Conservation (phyloP, 116 monocot species). For the Trichopus zeylanicus region DNA sequence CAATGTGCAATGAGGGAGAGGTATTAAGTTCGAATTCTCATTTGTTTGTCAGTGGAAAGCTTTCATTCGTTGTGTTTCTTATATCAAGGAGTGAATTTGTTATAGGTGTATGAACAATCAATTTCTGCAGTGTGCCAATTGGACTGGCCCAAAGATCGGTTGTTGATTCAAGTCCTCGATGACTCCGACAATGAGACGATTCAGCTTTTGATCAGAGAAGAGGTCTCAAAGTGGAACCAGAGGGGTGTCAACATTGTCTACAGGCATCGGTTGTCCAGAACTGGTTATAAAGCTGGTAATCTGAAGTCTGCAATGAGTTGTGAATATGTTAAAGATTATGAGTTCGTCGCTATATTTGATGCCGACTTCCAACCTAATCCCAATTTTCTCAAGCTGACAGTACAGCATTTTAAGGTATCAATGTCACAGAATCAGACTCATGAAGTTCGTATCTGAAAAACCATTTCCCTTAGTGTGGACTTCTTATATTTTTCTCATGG, state of each 20-base stretch:
- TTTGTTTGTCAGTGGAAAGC: background rate
- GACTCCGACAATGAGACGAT: constrained; percentile 60
- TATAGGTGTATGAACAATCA: constrained; percentile 82
- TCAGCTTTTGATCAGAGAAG: constrained; percentile 44
- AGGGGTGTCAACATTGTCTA: constrained; percentile 74
- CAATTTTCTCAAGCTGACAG: constrained; percentile 70
- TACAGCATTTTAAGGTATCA: constrained; percentile 80
- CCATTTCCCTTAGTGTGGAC: background rate
- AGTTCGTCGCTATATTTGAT: constrained; percentile 91
- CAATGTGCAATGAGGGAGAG: constrained; percentile 95
- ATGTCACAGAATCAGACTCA: background rate
- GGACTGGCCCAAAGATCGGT: constrained; percentile 69
- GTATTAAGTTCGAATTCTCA: constrained; percentile 14
- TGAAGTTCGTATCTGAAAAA: background rate
- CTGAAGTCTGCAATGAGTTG: constrained; percentile 84
- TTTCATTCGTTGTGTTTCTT: background rate
- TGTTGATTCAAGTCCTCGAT: constrained; percentile 78
- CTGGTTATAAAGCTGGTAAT: constrained; percentile 88
- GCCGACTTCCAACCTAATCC: constrained; percentile 86
- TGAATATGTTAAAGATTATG: constrained; percentile 73
- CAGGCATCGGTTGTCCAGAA: constrained; percentile 56
- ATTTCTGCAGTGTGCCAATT: constrained; percentile 69
- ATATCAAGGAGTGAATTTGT: constrained; percentile 1
- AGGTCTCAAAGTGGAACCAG: constrained; percentile 71
- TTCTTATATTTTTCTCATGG: background rate